Evolutionary conservation across 208 protist genomes (phyloP).

Genomic region (Crithidia fasciculata): DNA sequence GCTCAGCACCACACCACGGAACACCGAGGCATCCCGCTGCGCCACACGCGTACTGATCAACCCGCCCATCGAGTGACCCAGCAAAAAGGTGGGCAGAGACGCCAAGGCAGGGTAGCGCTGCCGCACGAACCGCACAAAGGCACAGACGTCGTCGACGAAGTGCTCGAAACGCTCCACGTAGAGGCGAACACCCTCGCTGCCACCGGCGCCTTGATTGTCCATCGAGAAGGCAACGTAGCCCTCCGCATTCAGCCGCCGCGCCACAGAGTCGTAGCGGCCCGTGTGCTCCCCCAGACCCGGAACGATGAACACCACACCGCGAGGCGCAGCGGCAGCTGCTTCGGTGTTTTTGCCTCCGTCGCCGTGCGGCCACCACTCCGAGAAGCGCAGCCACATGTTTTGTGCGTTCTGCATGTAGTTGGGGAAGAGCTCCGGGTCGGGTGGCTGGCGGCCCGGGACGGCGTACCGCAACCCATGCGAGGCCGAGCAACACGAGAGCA

Average conservation of each 20-base stretch:
- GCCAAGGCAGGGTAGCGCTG: conserved; percentile 42
- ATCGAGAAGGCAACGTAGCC: conserved; percentile 65
- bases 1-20: conserved; percentile 61
- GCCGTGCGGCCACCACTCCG: conserved; percentile 70
- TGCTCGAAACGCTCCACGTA: conserved; percentile 76
- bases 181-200: conserved; percentile 68
- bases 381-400: conserved; percentile 70
- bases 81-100: conserved; percentile 53
- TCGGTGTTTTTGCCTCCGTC: not conserved
- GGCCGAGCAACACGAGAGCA: conserved; percentile 4
- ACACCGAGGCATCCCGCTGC: conserved; percentile 35
- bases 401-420: conserved; percentile 80
- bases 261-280: conserved; percentile 74
- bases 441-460: conserved; percentile 44
- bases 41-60: conserved; percentile 65
- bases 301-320: conserved; percentile 75
- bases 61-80: conserved; percentile 86
- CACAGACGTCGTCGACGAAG: conserved; percentile 76
- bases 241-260: conserved; percentile 49
- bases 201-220: conserved; percentile 82
- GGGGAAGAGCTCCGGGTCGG: conserved; percentile 70
- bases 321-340: not conserved
- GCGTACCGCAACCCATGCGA: conserved; percentile 54
- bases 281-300: conserved; percentile 75
- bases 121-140: conserved; percentile 49